A percentile compares a stretch with the other conserved stretches of the same genome.
Conservation (phyloP, 345 rosid species). For the Gynandropsis gynandra region DNA sequence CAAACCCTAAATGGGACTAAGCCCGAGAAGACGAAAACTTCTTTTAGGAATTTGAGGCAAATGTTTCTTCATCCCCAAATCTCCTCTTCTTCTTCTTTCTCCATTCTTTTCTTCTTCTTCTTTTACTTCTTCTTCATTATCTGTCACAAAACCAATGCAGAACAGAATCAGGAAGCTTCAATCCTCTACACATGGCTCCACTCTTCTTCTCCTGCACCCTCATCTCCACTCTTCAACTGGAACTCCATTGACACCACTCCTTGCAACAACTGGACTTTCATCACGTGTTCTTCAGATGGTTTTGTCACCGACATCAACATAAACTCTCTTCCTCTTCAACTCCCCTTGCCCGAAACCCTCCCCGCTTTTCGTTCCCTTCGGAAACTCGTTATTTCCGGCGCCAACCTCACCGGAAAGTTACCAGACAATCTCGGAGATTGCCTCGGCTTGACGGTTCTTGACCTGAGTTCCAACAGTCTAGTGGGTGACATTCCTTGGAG, state of each 20-base stretch:
- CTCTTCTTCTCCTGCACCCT: conserved; percentile 36
- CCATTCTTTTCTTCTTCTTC: conserved; percentile 22
- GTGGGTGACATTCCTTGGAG: conserved; percentile 57
- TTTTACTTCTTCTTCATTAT: conserved; percentile 27
- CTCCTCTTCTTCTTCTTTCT: conserved; percentile 25
- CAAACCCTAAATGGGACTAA: conserved; percentile 51
- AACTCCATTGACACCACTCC: conserved; percentile 52
- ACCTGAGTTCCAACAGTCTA: conserved; percentile 57
- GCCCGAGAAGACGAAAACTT: conserved; percentile 46
- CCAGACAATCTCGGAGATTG: conserved; percentile 52
- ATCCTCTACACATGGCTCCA: conserved; percentile 61
- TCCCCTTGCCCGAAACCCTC: conserved; percentile 50
- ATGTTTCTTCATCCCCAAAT: conserved; percentile 45
- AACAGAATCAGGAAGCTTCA: conserved; percentile 51
- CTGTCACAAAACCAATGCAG: conserved; percentile 21
- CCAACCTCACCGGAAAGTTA: conserved; percentile 63
- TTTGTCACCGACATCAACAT: conserved; percentile 61
- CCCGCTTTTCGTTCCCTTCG: conserved; percentile 44
- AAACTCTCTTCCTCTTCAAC: conserved; percentile 45
- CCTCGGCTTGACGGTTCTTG: conserved; percentile 36
- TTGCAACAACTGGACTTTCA: conserved; percentile 77
- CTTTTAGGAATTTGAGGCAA: conserved; percentile 59
- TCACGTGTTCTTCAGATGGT: conserved; percentile 59
- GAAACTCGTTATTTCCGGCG: conserved; percentile 51
- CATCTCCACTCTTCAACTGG: conserved; percentile 51